Base-by-base conservation (phyloP, 306 rosid species). In the Morella rubra region DNA sequence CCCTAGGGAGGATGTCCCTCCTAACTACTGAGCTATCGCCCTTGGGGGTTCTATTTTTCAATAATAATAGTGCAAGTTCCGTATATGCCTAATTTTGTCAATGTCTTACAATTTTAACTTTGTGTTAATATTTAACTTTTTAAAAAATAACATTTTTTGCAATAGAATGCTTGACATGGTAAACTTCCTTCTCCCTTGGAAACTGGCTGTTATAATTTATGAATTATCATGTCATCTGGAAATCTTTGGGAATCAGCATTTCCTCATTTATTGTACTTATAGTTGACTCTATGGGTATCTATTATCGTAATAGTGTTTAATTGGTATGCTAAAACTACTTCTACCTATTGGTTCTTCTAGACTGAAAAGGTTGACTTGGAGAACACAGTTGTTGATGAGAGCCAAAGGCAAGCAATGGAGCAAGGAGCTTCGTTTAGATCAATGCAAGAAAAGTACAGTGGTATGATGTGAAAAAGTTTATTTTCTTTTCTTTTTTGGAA, bases 341-440 rank as follows among this genome's bases (percentile, higher is more conserved):
- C 15, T 22, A 13, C 45, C 49, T 47, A 51, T 72, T 84, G 77
- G 20, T 54, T 86, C 74, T 60, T 86, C 77, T 81, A 95, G 98
- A 87, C 97, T 61, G 99, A 95, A 67, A 95, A 92, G 76, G 97
- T 95, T 75, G 97, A 95, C 82, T 84, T 95, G 91, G 99, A 95
- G 89, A 92, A 92, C 77, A 88, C 97, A 14, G 86, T 95, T 62
- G 89, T 95, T 75, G 87, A 82, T 77, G 97, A 95, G 81, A 87
- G 86, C 86, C 95, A 80, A 72, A 84, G 81, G 71, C 96, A 83
- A 73, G 69, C 83, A 13, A 84, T 78, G 76, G 92, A 90, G 72
- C 73, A 75, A 11, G 81, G 81, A 62, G 77, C 83, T 49, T 73
- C 90, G 56, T 72, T 86, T 77, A 84, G 79, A 73, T 84, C 79